Conservation (phyloP, 331 rosid species). For the Pyrus hybrid region DNA sequence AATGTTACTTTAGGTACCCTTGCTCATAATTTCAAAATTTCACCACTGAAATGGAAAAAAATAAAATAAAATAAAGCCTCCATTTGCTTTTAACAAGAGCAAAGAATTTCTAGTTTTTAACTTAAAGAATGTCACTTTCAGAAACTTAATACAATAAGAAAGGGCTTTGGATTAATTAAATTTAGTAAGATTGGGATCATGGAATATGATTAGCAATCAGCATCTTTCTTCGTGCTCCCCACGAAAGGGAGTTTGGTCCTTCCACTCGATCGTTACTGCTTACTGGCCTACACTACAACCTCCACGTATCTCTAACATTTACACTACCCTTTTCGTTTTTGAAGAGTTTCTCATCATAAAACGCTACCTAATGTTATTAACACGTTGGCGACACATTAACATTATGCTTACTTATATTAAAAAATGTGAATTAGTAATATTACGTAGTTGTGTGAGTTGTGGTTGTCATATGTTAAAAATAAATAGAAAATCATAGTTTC, state of each 20-base stretch:
- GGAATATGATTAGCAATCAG: no score
- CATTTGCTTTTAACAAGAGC: background rate
- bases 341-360: no score
- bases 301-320: no score
- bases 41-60: no score
- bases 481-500: no score
- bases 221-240: slow-evolving; percentile 8
- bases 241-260: background rate
- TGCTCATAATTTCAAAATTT: background rate
- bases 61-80: background rate
- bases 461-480: no score
- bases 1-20: background rate
- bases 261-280: background rate
- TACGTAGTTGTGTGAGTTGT: background rate
- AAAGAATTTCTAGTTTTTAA: background rate
- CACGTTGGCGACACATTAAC: no score
- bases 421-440: no score
- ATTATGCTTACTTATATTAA: no score
- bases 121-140: background rate
- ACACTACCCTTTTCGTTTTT: no score
- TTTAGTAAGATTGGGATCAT: background rate
- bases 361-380: no score
- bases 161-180: background rate
- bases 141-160: background rate
- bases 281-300: no score